These are phyloP conservation scores for Collybia sp. DNA, from an alignment of 768 basidiomycete species.

Conservation along the genomic window DNA sequence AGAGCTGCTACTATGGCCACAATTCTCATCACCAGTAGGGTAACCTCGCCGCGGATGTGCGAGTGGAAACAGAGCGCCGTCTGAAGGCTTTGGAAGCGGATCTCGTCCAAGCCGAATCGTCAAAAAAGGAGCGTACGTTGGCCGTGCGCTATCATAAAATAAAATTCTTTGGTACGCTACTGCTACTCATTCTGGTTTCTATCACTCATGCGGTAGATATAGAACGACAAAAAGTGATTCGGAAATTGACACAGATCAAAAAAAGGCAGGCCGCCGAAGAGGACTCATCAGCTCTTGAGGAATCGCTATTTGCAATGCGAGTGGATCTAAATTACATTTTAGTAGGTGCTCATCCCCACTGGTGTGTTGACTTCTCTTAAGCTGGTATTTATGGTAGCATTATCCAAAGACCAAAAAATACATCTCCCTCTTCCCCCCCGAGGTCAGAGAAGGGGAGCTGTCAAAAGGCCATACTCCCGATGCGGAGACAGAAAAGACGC, in stretches of 20 bases:
- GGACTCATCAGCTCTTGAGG: constrained; percentile 35
- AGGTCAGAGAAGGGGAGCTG: constrained; percentile 34
- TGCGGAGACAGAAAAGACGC: constrained; percentile 30
- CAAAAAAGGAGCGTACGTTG: constrained; percentile 66
- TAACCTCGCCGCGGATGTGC: constrained; percentile 77
- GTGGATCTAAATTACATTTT: constrained; percentile 89
- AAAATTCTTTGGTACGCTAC: constrained; percentile 85
- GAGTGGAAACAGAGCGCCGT: constrained; percentile 77
- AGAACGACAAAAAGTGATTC: constrained; percentile 86
- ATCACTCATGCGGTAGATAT: background rate
- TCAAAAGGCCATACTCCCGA: constrained; percentile 15
- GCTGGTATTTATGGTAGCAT: constrained; percentile 43
- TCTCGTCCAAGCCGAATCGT: constrained; percentile 55
- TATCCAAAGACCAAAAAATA: constrained; percentile 87
- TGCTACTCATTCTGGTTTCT: too few species aligned
- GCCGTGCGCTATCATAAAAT: constrained; percentile 83
- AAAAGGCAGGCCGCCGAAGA: constrained; percentile 37
- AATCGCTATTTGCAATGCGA: constrained; percentile 56
- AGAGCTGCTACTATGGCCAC: background rate
- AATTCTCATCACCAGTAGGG: constrained; percentile 40
- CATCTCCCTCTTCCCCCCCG: constrained; percentile 83
- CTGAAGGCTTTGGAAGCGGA: constrained; percentile 73
- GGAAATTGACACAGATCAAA: constrained; percentile 72
- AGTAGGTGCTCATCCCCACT: constrained; percentile 34
- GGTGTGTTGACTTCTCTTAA: background rate